Evolutionary conservation across 2,329 filamentous ascomycete species (phyloP).

Genomic region (Pseudogymnoascus sp.): DNA sequence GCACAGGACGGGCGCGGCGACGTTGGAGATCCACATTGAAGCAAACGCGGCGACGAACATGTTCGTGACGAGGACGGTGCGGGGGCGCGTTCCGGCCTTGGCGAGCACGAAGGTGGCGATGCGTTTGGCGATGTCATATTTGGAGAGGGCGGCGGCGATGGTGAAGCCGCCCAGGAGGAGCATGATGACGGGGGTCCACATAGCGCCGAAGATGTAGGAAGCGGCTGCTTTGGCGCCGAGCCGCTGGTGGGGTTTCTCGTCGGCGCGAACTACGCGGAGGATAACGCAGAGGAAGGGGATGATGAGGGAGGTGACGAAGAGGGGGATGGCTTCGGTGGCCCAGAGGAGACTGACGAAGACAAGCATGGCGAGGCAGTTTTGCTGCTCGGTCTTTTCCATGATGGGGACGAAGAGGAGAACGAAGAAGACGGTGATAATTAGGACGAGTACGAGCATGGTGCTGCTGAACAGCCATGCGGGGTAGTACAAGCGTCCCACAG

Average conservation of each 20-base stretch:
- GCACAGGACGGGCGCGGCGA: constrained; percentile 91
- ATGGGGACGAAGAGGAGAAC: constrained; percentile 69
- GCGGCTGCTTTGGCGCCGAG: constrained; percentile 76
- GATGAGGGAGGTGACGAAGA: constrained; percentile 90
- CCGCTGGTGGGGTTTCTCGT: constrained; percentile 60
- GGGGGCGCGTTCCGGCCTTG: constrained; percentile 86
- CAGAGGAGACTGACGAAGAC: constrained; percentile 89
- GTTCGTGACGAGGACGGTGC: constrained; percentile 86
- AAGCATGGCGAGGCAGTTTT: constrained; percentile 90
- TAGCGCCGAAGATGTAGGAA: constrained; percentile 78
- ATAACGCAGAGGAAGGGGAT: constrained; percentile 91
- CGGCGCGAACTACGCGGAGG: constrained; percentile 72
- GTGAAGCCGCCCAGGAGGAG: constrained; percentile 92
- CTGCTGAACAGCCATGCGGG: constrained; percentile 79
- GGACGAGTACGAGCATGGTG: constrained; percentile 68
- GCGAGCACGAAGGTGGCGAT: constrained; percentile 94
- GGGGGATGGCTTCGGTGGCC: constrained; percentile 94
- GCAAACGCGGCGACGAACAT: constrained; percentile 98
- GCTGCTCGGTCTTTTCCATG: constrained; percentile 80
- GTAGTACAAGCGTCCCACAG: constrained; percentile 65
- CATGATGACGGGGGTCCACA: constrained; percentile 99
- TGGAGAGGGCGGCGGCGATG: constrained; percentile 86
- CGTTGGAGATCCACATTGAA: constrained; percentile 98
- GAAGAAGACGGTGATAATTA: constrained; percentile 65
- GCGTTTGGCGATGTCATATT: constrained; percentile 95